Evolutionary conservation across 305 asterid species (phyloP), one percentile per base, ranked within the genome.

Genomic region (Solanum chacoense): DNA sequence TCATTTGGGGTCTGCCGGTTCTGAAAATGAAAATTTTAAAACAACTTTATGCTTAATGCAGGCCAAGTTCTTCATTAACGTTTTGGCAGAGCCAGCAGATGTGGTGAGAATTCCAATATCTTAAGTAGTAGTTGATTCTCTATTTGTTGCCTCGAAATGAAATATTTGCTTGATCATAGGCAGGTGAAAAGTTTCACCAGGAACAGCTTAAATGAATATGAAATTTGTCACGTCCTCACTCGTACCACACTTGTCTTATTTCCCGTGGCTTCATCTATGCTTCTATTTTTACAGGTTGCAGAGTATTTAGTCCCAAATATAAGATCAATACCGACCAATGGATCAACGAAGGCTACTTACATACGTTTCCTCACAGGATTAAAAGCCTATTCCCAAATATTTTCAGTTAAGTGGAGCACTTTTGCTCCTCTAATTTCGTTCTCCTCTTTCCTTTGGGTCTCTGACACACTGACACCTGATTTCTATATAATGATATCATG

Each of bases 21-120:
- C 40, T 55, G 87, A 59, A 55, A 55, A 59, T 1, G 38, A 84
- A 83, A 83, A 55, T 11, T 38, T 84, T 55, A 84, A 16, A 86
- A 34, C 14, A 59, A 31, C 65, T 84, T 74, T 18, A 55, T 36
- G 72, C 88, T 38, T 85, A 76, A 89, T 90, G 91, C 96, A 96
- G 99, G 99, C 99, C 91, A 97, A 96, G 92, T 97, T 97, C 91
- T 96, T 97, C 96, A 97, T 97, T 85, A 97, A 97, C 90, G 95
- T 96, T 77, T 92, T 97, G 96, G 99, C 99, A 77, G 99, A 96
- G 91, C 98, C 99, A 85, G 94, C 99, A 71, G 98, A 97, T 22
- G 97, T 94, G 94, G 99, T 97, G 91, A 90, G 95, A 74, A 50
- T 55, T 89, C 45, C 72, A 55, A 31, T 10, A 55, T 50, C 73